Conservation (phyloP, 805 yeast species). For the Sugiyamaella chiloensis region DNA sequence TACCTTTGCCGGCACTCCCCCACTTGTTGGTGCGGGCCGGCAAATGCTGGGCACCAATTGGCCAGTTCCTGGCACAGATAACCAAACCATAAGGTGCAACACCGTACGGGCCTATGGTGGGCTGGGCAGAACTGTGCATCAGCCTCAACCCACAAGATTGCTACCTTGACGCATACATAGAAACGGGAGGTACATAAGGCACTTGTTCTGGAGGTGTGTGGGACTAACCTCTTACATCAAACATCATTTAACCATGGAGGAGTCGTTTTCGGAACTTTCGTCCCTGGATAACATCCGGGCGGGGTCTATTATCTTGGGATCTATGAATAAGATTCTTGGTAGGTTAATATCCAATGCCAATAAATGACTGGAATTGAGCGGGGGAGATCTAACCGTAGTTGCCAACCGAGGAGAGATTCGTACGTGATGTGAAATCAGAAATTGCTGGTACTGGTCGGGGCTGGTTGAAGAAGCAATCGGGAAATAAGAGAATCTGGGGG, state of each 20-base stretch:
- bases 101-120: neutral
- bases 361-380: neutral
- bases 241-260: conserved; percentile 24
- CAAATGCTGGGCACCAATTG: conserved; percentile 2
- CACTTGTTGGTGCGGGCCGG: neutral
- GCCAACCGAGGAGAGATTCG: conserved; percentile 42
- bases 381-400: conserved; percentile 23
- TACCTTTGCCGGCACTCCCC: neutral
- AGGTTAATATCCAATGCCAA: conserved; percentile 10
- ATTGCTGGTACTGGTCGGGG: no score
- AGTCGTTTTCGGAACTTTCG: conserved; percentile 30
- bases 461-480: no score
- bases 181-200: conserved; percentile 2
- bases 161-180: neutral
- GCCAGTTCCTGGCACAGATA: neutral
- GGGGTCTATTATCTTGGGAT: conserved; percentile 44
- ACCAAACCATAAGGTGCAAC: neutral
- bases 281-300: conserved; percentile 37
- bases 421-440: no score
- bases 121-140: no score
- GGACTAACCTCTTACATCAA: conserved; percentile 3
- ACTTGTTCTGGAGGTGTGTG: neutral
- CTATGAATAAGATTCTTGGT: conserved; percentile 48
- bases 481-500: no score
- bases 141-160: conserved; percentile 6